A percentile compares a stretch with the other conserved stretches of the same genome.
Conservation (phyloP, 192 early-diverging fungal species). For the Podila epicladia region DNA sequence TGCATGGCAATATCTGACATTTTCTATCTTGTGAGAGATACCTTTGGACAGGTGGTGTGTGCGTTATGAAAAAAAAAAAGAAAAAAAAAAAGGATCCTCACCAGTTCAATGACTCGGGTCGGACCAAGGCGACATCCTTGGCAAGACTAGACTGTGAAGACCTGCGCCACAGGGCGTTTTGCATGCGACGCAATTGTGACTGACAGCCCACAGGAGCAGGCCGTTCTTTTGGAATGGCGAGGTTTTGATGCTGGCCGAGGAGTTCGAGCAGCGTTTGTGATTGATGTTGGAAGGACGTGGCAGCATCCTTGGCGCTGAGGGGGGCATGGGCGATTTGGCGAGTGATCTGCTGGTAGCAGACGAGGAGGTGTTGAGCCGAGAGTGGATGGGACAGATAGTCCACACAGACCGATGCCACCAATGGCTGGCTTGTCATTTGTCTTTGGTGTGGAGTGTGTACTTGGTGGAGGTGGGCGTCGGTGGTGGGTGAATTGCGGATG, state of each 20-base stretch:
- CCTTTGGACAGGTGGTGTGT: no score
- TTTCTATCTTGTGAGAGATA: no score
- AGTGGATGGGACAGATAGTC: slow-evolving; percentile 49
- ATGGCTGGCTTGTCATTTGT: slow-evolving; percentile 43
- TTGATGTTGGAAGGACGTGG: slow-evolving; percentile 40
- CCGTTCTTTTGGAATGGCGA: slow-evolving; percentile 37
- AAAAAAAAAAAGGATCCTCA: slow-evolving; percentile 8
- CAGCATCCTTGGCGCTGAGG: slow-evolving; percentile 40
- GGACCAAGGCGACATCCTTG: slow-evolving; percentile 45
- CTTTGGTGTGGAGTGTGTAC: neutral
- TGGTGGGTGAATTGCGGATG: neutral
- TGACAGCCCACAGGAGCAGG: slow-evolving; percentile 40
- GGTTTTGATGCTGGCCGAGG: slow-evolving; percentile 27
- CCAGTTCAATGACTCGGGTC: slow-evolving; percentile 50
- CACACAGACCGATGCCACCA: slow-evolving; percentile 44
- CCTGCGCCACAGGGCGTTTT: slow-evolving; percentile 46
- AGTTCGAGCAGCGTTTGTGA: slow-evolving; percentile 39
- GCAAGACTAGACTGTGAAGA: slow-evolving; percentile 38
- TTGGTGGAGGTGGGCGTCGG: neutral
- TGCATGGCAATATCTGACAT: no score
- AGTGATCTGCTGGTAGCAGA: slow-evolving; percentile 52
- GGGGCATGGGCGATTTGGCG: slow-evolving; percentile 47
- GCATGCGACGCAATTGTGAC: slow-evolving; percentile 40
- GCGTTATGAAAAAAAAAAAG: neutral
- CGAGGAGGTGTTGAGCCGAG: slow-evolving; percentile 38